Base-by-base conservation (phyloP, 2,329 filamentous ascomycete genomes). In the Trichoderma sp. region DNA sequence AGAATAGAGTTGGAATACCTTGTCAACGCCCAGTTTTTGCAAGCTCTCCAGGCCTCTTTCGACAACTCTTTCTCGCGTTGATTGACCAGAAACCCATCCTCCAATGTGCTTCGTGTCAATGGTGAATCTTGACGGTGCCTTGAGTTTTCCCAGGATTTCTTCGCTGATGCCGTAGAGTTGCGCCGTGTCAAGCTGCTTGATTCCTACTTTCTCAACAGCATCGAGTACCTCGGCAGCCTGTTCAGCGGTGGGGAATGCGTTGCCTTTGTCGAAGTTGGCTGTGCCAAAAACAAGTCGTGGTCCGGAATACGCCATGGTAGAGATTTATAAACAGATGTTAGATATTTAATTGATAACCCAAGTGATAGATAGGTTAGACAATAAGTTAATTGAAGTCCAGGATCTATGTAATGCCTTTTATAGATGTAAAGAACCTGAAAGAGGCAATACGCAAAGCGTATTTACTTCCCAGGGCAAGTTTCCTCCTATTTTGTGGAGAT, bases 101-200 rank as follows among this genome's bases (percentile, higher is more conserved):
- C 56, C 57, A 21, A 58, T 30, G 6, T 69, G 63, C 64, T 72
- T 72, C 26, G 63, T 72, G 8, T 72, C 70, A 30, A 72, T 53
- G 43, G 26, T 30, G 32, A 69, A 68, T 32, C 34, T 53, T 5
- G 56, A 36, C 0, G 34, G 3, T 8, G 70, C 70, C 30, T 62
- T 62, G 32, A 53, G 24, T 5, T 68, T 15, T 8, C 70, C 64
- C 3, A 72, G 18, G 1, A 43, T 12, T 36, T 68, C n/a, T 12
- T 72, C 70, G 8, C 36, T 61, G 30, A 4, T 24, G 3, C 70
- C 70, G 30, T 72, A 72, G 15, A 72, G 65, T 39, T 60, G 36
- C 2, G 70, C 64, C 6, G 70, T 72, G 28, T 72, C 70, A 32
- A 72, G 21, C 18, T 58, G 28, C 21, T 62, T 69, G 30, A 69